Base-by-base conservation (phyloP, 345 rosid genomes). In the Turnera subulata region DNA sequence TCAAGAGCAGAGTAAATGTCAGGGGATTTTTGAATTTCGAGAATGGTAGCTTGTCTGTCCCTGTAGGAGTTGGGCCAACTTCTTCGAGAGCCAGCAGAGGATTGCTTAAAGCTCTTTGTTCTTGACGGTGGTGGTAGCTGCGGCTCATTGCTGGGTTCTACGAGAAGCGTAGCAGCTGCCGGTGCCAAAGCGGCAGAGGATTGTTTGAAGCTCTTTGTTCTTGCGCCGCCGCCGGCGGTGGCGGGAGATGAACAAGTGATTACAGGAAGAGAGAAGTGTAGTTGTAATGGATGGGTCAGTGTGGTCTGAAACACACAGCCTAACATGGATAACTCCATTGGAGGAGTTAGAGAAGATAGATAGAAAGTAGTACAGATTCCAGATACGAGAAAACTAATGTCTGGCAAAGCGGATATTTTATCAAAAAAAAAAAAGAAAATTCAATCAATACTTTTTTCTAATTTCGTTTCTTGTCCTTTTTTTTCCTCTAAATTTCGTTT, bases 21-120 rank as follows among this genome's bases (percentile, higher is more conserved):
- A 1, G 83, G 23, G 50, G 95, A 83, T n/a, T 65, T 66, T 51
- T 81, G 82, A 20, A 91, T 73, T 62, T 84, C 76, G 40, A 66
- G 61, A 50, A 88, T 72, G 51, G 95, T 95, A 42, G 85, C 72
- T 80, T 88, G 80, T 59, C 96, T 82, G 29, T 67, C 69, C 26
- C 76, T 58, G 75, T 81, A 88, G 10, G 75, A 66, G 68, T 67
- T 80, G 12, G 91, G 71, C 66, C 79, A 80, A 51, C 70, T 88
- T 59, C 69, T 64, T 18, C 44, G 69, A 46, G 65, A 49, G 18
- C 60, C 16, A 2, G 43, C n/a, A n/a, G n/a, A n/a, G n/a, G n/a
- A n/a, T n/a, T n/a, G 21, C 39, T 38, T 58, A 19, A 23, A n/a
- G n/a, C 1, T 20, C 20, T 20, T 46, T 46, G 24, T 21, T 19